Base-by-base conservation (phyloP, 1,284 basidiomycete species). In the Puccinia novopanici region DNA sequence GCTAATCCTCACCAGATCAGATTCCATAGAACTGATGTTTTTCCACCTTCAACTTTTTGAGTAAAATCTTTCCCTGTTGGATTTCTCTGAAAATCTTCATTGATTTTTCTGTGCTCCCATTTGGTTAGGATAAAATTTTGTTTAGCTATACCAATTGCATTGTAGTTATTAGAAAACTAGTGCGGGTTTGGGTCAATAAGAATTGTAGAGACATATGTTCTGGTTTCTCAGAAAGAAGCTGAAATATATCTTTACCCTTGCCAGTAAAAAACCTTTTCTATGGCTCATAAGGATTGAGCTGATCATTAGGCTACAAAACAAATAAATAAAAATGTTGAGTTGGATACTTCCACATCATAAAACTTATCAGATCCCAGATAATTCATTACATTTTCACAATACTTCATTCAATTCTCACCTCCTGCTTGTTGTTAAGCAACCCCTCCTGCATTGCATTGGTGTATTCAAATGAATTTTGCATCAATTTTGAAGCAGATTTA, bases 81-180 rank as follows among this genome's bases (percentile, higher is more conserved):
- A 99, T 99, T 19, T 96, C 96, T 75, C 95, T 94, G 82, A 99
- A 96, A 83, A 99, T 98, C 90, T 99, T 99, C 95, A 99, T 98
- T 83, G n/a, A 92, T 94, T 90, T 99, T 99, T 89, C 97, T 92
- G 87, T 98, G 98, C 88, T 99, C 97, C 97, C 97, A 99, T 89
- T 97, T 99, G 87, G 93, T 95, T 17, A 95, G 94, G 8, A 98
- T 90, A 90, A 96, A 99, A 75, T 97, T 90, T 75, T 94, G 90
- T 87, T 99, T 99, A 27, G 97, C 76, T 79, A 19, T n/a, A 42
- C 40, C 34, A 59, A n/a, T 55, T 3, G 34, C 34, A 50, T 40
- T 5, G 24, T 72, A n/a, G 24, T 30, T 8, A 67, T 37, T 63
- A 30, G 19, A 19, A 42, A 34, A 22, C 6, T 12, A 30, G 30